Conservation (phyloP, 345 rosid species). For the Odontarrhena argentea region DNA sequence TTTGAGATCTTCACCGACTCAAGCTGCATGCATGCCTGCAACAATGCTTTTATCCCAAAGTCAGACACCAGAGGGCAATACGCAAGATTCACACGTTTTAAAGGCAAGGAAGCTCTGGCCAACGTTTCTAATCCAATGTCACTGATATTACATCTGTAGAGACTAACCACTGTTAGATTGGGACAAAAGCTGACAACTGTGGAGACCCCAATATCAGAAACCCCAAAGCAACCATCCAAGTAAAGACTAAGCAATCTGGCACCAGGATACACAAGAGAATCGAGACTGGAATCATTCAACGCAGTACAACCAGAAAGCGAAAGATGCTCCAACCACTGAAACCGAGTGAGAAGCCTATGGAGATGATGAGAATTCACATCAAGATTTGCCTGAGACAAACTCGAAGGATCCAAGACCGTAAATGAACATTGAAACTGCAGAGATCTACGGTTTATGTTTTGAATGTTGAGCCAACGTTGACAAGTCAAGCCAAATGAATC, state of each 20-base stretch:
- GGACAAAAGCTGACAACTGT: conserved; percentile 57
- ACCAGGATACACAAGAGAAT: conserved; percentile 50
- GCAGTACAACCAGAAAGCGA: conserved; percentile 68
- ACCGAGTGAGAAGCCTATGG: conserved; percentile 61
- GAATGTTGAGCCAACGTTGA: conserved; percentile 67
- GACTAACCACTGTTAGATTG: conserved; percentile 52
- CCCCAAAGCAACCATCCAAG: conserved; percentile 66
- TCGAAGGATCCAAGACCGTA: conserved; percentile 32
- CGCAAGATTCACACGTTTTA: conserved; percentile 59
- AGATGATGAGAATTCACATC: conserved; percentile 51
- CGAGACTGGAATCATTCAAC: conserved; percentile 59
- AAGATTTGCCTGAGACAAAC: conserved; percentile 43
- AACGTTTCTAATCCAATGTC: conserved; percentile 59
- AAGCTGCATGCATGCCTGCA: conserved; percentile 55
- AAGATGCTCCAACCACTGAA: conserved; percentile 57
- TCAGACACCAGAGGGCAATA: conserved; percentile 60
- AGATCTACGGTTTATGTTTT: conserved; percentile 53
- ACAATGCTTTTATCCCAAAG: conserved; percentile 49
- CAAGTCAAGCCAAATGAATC: conserved; percentile 83
- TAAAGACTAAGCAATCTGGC: conserved; percentile 52
- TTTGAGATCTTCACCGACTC: conserved; percentile 54
- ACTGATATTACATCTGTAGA: conserved; percentile 57
- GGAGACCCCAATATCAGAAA: conserved; percentile 62
- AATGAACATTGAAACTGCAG: conserved; percentile 63
- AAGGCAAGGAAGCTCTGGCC: conserved; percentile 47